Evolutionary conservation across 2,329 filamentous ascomycete genomes (phyloP), one percentile per base, ranked within the genome.

Genomic region (Zymoseptoria brevis): DNA sequence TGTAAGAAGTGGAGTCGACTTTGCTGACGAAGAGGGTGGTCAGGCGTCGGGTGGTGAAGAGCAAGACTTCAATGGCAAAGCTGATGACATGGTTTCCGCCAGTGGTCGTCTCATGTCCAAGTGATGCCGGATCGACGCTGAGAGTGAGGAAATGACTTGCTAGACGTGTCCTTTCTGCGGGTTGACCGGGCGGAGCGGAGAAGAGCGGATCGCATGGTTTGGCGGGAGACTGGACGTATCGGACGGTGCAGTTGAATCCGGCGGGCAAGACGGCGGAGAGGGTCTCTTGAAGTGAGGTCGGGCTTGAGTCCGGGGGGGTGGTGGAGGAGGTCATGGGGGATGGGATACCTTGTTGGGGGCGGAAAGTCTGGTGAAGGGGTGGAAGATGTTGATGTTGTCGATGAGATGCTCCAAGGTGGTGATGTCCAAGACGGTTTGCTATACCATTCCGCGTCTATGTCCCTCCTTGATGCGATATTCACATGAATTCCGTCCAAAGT

Each of bases 1-100:
- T 77, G 71, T 90, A 95, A 22, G 95, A 94, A 0, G 93, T 96
- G 8, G 94, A 96, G 76, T 99, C 94, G 54, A 94, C 94, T 75
- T 99, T 99, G 63, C 92, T 93, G 22, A 99, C 87, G 72, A 99
- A 99, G 57, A 97, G 82, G 3, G 89, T 96, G 1, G 88, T 96
- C 22, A 90, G 83, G 67, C 83, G 82, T 52, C 83, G 82, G 0
- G 92, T 96, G 0, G 75, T 88, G 75, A 95, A 99, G 61, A 99
- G 83, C 67, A 94, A 81, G 55, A 96, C 80, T 72, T 99, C 94
- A 63, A 99, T 81, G 16, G 88, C 93, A 60, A 96, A 86, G 8
- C 93, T 81, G 6, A 96, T 76, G 1, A 95, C 80, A 62, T 85
- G 80, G 16, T 19, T 24, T 16, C 56, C 56, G n/a, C 41, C 55